Evolutionary conservation across 2,329 filamentous ascomycete genomes (phyloP).

Genomic region (Colletotrichum gloeosporioides): DNA sequence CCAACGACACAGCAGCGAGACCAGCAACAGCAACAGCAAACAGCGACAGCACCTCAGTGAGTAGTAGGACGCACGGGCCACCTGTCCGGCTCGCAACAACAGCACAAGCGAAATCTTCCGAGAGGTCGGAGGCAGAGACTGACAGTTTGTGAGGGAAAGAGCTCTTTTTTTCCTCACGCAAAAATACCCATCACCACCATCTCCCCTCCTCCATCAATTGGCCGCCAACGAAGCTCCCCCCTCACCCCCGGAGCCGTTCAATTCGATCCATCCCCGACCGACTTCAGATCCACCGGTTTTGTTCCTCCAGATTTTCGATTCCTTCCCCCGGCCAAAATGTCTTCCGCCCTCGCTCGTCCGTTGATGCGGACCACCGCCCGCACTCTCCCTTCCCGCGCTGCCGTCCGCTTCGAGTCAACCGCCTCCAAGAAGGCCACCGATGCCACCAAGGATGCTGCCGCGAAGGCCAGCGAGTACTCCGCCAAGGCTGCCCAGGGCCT

Average conservation of each 20-base stretch:
- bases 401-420: slow-evolving; percentile 67
- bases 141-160: not conserved
- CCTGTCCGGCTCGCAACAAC: slow-evolving; percentile 22
- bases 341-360: slow-evolving; percentile 44
- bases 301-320: not conserved
- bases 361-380: slow-evolving; percentile 53
- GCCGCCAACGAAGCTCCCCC: slow-evolving; percentile 30
- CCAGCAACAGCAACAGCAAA: not conserved
- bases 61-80: slow-evolving; percentile 11
- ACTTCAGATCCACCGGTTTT: slow-evolving; percentile 12
- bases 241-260: slow-evolving; percentile 29
- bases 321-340: slow-evolving; percentile 27
- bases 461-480: slow-evolving; percentile 50
- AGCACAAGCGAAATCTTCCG: slow-evolving; percentile 48
- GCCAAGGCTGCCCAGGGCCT: slow-evolving; percentile 82
- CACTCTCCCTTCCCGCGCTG: slow-evolving; percentile 44
- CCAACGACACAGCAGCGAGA: not conserved
- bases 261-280: slow-evolving; percentile 27
- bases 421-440: slow-evolving; percentile 52
- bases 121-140: slow-evolving; percentile 32
- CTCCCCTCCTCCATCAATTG: slow-evolving; percentile 39
- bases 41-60: not conserved
- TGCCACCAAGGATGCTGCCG: slow-evolving; percentile 43
- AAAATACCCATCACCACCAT: slow-evolving; percentile 20
- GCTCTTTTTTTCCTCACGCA: slow-evolving; percentile 25